Evolutionary conservation across 1,284 basidiomycete genomes (phyloP), one percentile per base, ranked within the genome.

Genomic region (Ceratobasidium sp.): DNA sequence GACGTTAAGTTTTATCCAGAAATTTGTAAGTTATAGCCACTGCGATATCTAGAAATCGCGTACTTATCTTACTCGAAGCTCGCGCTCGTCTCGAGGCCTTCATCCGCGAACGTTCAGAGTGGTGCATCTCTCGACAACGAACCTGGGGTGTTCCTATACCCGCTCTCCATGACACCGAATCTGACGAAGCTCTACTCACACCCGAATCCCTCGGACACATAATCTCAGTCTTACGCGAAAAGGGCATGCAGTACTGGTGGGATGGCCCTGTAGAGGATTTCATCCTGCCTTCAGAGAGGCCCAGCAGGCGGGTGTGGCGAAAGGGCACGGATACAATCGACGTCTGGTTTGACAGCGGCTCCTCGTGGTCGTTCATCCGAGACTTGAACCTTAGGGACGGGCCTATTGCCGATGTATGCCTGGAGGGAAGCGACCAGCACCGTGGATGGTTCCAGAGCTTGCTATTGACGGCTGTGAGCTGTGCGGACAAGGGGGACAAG

Each of bases 391-490:
- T 80, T 80, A 77, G 56, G 68, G 74, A 79, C 64, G 37, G 71
- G 78, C 2, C 78, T 79, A 84, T 90, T 44, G 95, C 97, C 0
- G 96, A 99, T 82, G 88, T 99, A 13, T 97, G 95, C 81, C 85
- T 99, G 15, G 98, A 99, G 82, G 98, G 98, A 11, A 95, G 95
- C 0, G 98, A 99, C 83, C 98, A 99, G 83, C 97, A 99, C 84
- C 91, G 98, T 9, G 98, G 98, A 17, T 99, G 98, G 98, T 99
- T 99, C 87, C 98, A 99, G 83, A 97, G 95, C 73, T 93, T 95
- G 78, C 85, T 99, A 29, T 86, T 99, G 65, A 99, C 97, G 0
- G 90, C 91, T 3, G 85, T 98, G 5, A 90, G 92, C 6, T 84
- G 88, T 29, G 83, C 86, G 6, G 79, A 82, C 4, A 82, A 83